These are phyloP conservation scores for Talaromyces sp. DNA, from an alignment of 2,329 filamentous ascomycete genomes.

Conservation along the genomic window DNA sequence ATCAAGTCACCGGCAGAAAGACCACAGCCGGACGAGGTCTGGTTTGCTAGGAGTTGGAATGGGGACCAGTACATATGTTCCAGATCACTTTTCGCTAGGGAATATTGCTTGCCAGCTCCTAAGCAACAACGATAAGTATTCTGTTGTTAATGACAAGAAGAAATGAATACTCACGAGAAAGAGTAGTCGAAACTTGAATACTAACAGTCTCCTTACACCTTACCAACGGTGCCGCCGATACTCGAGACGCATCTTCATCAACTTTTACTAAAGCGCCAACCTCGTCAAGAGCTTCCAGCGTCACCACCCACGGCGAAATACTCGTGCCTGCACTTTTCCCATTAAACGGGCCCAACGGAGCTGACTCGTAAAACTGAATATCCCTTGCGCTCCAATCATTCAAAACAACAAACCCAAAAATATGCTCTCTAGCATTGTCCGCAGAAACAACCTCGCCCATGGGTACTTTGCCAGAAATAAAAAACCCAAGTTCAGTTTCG, in stretches of 20 bases:
- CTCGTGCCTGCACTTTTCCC: conserved; percentile 56
- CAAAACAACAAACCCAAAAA: conserved; percentile 58
- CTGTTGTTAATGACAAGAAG: not conserved
- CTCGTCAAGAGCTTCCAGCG: conserved; percentile 49
- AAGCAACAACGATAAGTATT: not conserved
- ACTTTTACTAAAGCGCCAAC: not conserved
- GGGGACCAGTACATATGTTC: conserved; percentile 20
- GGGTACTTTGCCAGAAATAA: conserved; percentile 38
- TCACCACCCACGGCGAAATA: conserved; percentile 59
- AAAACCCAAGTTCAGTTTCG: conserved; percentile 41
- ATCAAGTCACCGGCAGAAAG: conserved; percentile 27
- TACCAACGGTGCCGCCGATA: not conserved
- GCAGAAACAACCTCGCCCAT: conserved; percentile 33
- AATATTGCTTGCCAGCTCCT: not conserved
- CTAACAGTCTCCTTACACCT: not conserved
- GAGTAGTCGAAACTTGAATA: not conserved
- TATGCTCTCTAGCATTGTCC: conserved; percentile 51
- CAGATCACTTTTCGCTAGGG: not conserved
- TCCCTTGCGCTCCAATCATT: conserved; percentile 56
- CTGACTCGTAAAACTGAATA: conserved; percentile 58
- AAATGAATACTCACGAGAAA: not conserved
- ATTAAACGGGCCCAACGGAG: conserved; percentile 56
- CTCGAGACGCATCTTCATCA: too few relatives aligned
- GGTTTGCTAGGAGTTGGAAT: conserved; percentile 25
- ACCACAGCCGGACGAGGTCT: conserved; percentile 23